A percentile compares a stretch with the other conserved stretches of the same genome.
Evolutionary conservation across 805 yeast genomes (phyloP).

Genomic region (Vanderwaltozyma yarrowii): DNA sequence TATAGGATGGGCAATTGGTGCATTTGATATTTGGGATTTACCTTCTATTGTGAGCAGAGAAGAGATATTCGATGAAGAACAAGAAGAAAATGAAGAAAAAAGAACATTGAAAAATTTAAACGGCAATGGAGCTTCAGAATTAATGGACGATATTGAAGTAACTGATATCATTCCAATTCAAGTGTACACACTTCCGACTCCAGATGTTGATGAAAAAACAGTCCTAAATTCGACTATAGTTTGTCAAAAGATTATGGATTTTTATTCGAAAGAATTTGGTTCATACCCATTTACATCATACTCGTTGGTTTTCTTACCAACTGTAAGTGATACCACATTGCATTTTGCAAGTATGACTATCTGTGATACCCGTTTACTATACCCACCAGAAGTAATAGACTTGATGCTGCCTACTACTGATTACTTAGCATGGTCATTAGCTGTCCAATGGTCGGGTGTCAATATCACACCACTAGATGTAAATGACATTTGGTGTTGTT

Average conservation of each 20-base stretch:
- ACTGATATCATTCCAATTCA: conserved; percentile 43
- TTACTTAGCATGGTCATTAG: conserved; percentile 53
- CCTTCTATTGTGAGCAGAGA: conserved; percentile 16
- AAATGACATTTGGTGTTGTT: conserved; percentile 81
- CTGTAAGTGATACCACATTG: conserved; percentile 37
- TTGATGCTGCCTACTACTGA: conserved; percentile 67
- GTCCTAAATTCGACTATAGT: conserved; percentile 69
- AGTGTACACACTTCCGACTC: conserved; percentile 55
- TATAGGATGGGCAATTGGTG: conserved; percentile 89
- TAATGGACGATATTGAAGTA: conserved; percentile 29
- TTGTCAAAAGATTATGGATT: conserved; percentile 70
- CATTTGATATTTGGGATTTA: conserved; percentile 50
- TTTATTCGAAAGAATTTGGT: conserved; percentile 78
- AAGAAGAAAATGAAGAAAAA: conserved; percentile 31
- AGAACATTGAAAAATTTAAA: conserved; percentile 18
- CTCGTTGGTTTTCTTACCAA: conserved; percentile 62
- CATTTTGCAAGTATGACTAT: conserved; percentile 50
- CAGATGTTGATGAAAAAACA: conserved; percentile 30
- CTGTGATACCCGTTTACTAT: conserved; percentile 58
- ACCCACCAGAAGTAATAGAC: conserved; percentile 66
- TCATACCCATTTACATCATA: conserved; percentile 86
- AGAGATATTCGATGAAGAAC: conserved; percentile 22
- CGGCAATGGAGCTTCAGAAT: conserved; percentile 14
- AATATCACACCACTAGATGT: conserved; percentile 72
- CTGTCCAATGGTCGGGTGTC: conserved; percentile 90